These are phyloP conservation scores for Podila minutissima DNA, from an alignment of 192 early-diverging fungal genomes.

Conservation along the genomic window DNA sequence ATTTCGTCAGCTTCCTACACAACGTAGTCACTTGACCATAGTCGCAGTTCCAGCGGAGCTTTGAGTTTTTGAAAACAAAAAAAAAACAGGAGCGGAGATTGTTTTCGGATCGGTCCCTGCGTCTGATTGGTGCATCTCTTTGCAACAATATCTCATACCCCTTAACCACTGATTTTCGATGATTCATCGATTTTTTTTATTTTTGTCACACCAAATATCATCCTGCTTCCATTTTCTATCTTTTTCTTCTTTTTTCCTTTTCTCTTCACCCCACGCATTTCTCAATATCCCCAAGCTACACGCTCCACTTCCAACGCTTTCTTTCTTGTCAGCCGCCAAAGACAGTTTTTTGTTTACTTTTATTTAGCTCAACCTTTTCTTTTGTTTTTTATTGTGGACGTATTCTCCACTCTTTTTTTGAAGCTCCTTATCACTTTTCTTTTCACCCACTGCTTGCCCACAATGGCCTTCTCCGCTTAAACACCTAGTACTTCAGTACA, in stretches of 20 bases:
- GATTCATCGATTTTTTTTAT: constrained; percentile 15
- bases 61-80: too few relatives aligned
- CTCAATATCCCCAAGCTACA: background rate
- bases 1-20: too few relatives aligned
- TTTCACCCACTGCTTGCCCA: constrained; percentile 23
- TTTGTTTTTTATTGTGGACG: constrained; percentile 21
- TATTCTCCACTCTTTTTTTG: constrained; percentile 23
- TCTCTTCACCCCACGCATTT: background rate
- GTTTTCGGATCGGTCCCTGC: too few relatives aligned
- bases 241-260: background rate
- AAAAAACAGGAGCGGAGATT: too few relatives aligned
- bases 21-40: too few relatives aligned
- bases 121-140: constrained; percentile 1
- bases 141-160: background rate
- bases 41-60: too few relatives aligned
- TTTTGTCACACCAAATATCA: background rate
- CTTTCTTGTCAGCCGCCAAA: background rate
- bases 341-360: background rate
- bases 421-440: constrained; percentile 1
- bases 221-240: background rate
- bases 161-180: background rate
- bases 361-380: background rate
- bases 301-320: background rate
- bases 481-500: constrained; percentile 19
- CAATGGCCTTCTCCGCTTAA: constrained; percentile 52